Evolutionary conservation across 176 grass and related monocot genomes (phyloP), one percentile per base, ranked within the genome.

Genomic region (Oryza officinalis): DNA sequence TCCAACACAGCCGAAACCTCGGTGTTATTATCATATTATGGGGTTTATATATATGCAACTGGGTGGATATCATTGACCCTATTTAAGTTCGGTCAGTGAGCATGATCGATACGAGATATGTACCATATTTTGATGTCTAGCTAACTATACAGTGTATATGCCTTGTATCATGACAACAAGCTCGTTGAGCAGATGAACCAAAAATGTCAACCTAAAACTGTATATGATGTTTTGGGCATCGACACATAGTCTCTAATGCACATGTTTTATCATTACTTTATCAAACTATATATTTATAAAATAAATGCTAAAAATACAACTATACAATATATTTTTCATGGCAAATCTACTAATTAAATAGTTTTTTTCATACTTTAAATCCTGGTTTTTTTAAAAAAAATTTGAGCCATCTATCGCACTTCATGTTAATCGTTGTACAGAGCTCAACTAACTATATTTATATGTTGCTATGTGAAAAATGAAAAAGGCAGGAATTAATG

Each of bases 71-170:
- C 67, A 27, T 73, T 86, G 74, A 86, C 84, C 37, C 13, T 68
- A 66, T 83, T 86, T 74, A 86, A 67, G 73, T 47, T 81, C 26
- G 78, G 71, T 72, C 72, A 65, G 52, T 54, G 41, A 77, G 65
- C 71, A 54, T 30, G 73, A 72, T 85, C 65, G 6, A 25, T 61
- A 74, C 27, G 57, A 25, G 52, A 57, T 50, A 50, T 23, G 57
- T 60, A 27, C 14, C 23, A 27, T 26, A 14, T 70, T 25, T 38
- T 80, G 28, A 41, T 66, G 80, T 69, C 38, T 67, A 30, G 17
- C 35, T 69, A 72, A 35, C 46, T 5, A 63, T 72, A 30, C n/a
- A 32, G 35, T 37, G 13, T 30, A 7, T 52, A 52, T 20, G 4
- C 13, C 14, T 41, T 47, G 45, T 52, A 52, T 52, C 49, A 52